These are phyloP conservation scores for Mortierella sp. DNA, from an alignment of 371 early-diverging fungal species.

Conservation along the genomic window DNA sequence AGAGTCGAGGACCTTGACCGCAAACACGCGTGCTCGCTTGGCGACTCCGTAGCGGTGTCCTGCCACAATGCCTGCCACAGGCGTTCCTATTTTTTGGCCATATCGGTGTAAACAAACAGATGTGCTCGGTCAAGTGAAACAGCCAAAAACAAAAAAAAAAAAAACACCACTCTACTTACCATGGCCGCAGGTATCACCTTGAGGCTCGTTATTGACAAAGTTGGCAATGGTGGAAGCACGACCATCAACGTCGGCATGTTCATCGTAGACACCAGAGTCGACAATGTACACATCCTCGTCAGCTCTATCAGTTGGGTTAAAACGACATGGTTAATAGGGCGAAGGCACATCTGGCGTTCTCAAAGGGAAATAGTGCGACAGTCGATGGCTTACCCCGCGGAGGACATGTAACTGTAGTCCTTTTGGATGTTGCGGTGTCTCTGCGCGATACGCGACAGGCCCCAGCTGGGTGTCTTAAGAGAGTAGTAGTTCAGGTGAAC, in stretches of 20 bases:
- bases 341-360: not conserved
- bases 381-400: constrained; percentile 41
- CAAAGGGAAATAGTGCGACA: too few relatives aligned
- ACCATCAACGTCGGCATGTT: constrained; percentile 70
- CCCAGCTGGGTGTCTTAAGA: constrained; percentile 50
- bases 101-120: not conserved
- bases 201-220: constrained; percentile 58
- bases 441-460: constrained; percentile 38
- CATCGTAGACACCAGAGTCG: constrained; percentile 71
- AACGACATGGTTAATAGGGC: not conserved
- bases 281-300: constrained; percentile 71
- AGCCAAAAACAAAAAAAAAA: not conserved
- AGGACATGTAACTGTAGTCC: constrained; percentile 39
- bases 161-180: constrained; percentile 49
- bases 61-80: constrained; percentile 70
- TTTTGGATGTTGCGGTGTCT: constrained; percentile 6
- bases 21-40: constrained; percentile 65
- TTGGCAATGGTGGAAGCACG: constrained; percentile 51
- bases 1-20: constrained; percentile 72
- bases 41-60: constrained; percentile 69
- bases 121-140: not conserved
- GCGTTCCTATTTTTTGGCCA: constrained; percentile 59
- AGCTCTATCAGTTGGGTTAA: not conserved
- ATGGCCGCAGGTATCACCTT: constrained; percentile 66
- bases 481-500: constrained; percentile 27